These are phyloP conservation scores for Pythium guiyangense DNA, from an alignment of 352 stramenopile species.

Conservation along the genomic window DNA sequence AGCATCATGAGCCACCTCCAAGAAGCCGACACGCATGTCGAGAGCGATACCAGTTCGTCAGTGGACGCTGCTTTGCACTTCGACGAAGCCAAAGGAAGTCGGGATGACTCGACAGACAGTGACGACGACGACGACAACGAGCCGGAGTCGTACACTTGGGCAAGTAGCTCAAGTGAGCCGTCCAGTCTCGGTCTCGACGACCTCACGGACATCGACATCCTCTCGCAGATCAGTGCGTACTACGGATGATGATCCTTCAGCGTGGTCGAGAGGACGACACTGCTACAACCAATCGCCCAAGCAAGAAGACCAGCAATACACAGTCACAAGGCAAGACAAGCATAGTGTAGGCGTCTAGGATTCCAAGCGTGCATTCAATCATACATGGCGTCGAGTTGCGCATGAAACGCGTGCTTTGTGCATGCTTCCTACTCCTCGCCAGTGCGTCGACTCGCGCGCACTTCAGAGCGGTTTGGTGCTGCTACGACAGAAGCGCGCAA, in stretches of 20 bases:
- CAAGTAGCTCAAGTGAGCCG: constrained; percentile 4
- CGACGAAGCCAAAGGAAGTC: not conserved
- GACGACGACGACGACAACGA: constrained; percentile 5
- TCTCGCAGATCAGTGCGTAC: too few relatives aligned
- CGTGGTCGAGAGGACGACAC: not conserved
- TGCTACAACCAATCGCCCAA: not conserved
- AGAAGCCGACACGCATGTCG: not conserved
- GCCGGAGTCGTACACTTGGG: constrained; percentile 9
- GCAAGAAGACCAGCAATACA: not conserved
- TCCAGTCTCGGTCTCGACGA: constrained; percentile 59
- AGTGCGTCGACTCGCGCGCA: not conserved
- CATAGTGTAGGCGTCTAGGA: too few relatives aligned
- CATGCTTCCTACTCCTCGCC: too few relatives aligned
- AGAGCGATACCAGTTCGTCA: not conserved
- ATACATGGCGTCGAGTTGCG: not conserved
- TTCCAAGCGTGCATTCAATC: not conserved
- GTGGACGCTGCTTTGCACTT: not conserved
- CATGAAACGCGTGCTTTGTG: not conserved
- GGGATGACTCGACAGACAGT: not conserved
- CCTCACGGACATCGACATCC: constrained; percentile 39
- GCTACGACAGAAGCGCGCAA: not conserved
- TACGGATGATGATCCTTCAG: constrained; percentile 15
- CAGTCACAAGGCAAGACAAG: not conserved
- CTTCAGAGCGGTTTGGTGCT: not conserved
- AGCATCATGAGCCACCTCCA: constrained; percentile 4